Evolutionary conservation across 169 alveolate species (phyloP).

Genomic region (Babesia bigemina): DNA sequence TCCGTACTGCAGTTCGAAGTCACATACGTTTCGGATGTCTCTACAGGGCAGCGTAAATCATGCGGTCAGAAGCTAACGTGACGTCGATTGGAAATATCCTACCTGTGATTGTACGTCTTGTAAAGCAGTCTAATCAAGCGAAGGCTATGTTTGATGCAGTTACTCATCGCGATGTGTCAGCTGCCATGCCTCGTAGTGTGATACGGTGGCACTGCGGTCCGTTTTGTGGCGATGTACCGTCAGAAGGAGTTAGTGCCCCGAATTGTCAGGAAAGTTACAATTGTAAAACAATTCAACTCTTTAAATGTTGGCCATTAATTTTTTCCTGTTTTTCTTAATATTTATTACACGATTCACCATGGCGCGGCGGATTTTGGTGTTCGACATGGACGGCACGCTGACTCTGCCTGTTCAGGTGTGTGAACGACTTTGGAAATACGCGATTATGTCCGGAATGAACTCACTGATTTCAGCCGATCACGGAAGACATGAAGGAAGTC

Average conservation of each 20-base stretch:
- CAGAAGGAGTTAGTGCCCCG: background rate
- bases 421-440: background rate
- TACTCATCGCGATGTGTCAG: background rate
- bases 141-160: background rate
- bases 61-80: background rate
- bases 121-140: background rate
- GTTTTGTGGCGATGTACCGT: too few species aligned
- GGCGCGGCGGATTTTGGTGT: constrained; percentile 18
- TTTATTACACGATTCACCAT: background rate
- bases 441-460: background rate
- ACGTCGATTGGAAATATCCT: background rate
- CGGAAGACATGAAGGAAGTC: constrained; percentile 38
- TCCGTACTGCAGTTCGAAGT: constrained; percentile 3
- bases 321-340: background rate
- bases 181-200: too few species aligned
- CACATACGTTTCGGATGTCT: background rate
- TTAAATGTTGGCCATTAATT: background rate
- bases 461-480: constrained; percentile 15
- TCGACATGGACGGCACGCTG: constrained; percentile 66
- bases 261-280: background rate
- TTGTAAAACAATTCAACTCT: background rate
- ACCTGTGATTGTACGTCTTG: constrained; percentile 1
- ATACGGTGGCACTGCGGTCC: too few species aligned
- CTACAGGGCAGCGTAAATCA: background rate
- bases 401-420: constrained; percentile 44